phyloP scores from a whole-genome alignment of 345 rosid species.

The Citrus trifoliata region DNA sequence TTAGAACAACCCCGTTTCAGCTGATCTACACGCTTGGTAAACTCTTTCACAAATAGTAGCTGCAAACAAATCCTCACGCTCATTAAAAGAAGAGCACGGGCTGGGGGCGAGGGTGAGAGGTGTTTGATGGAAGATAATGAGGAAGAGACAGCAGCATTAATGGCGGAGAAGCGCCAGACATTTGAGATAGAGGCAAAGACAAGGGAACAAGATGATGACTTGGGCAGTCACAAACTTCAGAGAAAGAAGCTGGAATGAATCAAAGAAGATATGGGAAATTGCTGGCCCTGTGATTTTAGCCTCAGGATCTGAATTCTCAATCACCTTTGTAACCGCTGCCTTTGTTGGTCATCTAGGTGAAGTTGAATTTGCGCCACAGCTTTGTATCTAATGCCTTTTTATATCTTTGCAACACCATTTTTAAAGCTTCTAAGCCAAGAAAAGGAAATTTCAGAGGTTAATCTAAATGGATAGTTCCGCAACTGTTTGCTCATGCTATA shows the following conservation, averaged over 20 bases:
- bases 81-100: neutral
- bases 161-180: neutral
- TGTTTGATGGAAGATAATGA: neutral
- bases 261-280: slow-evolving; percentile 50
- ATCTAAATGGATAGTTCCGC: too few relatives aligned
- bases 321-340: slow-evolving; percentile 34
- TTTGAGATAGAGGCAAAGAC: slow-evolving; percentile 14
- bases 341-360: slow-evolving; percentile 47
- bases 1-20: too few relatives aligned
- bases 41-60: neutral
- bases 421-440: too few relatives aligned
- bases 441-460: too few relatives aligned
- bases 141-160: neutral
- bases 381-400: too few relatives aligned
- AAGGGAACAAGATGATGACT: neutral
- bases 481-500: too few relatives aligned
- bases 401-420: too few relatives aligned
- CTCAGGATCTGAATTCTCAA: slow-evolving; percentile 40
- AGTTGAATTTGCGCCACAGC: too few relatives aligned
- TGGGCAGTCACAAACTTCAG: neutral
- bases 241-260: slow-evolving; percentile 29
- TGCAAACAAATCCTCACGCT: neutral
- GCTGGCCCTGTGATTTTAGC: slow-evolving; percentile 43
- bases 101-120: too few relatives aligned
- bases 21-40: too few relatives aligned